Evolutionary conservation across 108 stramenopile genomes (phyloP), one percentile per base, ranked within the genome.

Genomic region (Nitzschia putrida): DNA sequence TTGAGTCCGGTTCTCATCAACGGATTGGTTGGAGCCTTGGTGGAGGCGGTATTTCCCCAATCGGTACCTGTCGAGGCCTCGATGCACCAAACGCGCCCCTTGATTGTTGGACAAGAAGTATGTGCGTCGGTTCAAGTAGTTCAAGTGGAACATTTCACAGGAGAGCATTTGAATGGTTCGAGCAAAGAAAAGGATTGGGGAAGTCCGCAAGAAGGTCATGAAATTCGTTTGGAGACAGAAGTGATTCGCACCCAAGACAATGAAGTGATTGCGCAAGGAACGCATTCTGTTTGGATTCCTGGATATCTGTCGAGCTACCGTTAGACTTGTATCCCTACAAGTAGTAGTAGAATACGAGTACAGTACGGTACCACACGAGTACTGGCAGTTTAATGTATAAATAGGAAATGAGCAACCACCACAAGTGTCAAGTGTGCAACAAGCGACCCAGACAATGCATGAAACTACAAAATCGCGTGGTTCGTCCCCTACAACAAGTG

Each of bases 11-110:
- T 78, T 11, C 67, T 84, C 0, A 81, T 81, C 38, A 43, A 63
- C 12, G 83, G 83, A 13, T 58, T 84, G 56, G 61, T 81, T n/a
- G 80, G 79, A 14, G 80, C 83, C 5, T 57, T 84, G 50, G 80
- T 84, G 49, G 83, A 84, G 42, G 83, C 83, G 12, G 63, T 66
- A 12, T 74, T 84, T 38, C 83, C 83, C 0, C 73, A 78, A 21
- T 50, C 74, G 0, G 73, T 84, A 0, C 64, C 73, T 2, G 23
- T 79, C 20, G 29, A 37, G 8, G 41, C 43, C 16, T 67, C 66
- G 26, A 66, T 81, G 77, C 52, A 65, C 23, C 73, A 70, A 41
- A 12, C 70, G 13, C 74, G 73, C n/a, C 83, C 83, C 2, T 50
- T 84, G 69, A 84, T 84, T 68, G 74, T 82, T 20, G 72, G 76